Evolutionary conservation across 2,329 filamentous ascomycete species (phyloP).

Genomic region (Fusarium nelsonii): DNA sequence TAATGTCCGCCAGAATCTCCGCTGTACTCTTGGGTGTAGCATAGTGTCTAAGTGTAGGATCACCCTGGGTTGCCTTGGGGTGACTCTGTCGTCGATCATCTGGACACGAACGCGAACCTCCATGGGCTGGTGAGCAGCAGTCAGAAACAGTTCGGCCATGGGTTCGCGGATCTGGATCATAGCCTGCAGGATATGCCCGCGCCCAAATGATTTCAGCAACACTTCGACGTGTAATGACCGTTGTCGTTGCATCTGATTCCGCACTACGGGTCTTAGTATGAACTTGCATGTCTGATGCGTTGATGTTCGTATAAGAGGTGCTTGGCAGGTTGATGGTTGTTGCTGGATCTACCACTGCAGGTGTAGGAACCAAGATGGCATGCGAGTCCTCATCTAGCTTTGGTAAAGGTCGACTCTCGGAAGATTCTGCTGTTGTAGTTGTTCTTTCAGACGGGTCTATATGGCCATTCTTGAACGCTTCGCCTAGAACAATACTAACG

Average conservation of each 20-base stretch:
- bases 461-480: constrained; percentile 20
- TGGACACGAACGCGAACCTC: constrained; percentile 11
- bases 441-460: constrained; percentile 5
- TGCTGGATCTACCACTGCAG: constrained; percentile 48
- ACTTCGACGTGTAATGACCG: constrained; percentile 48
- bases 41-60: constrained; percentile 43
- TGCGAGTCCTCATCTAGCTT: constrained; percentile 40
- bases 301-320: constrained; percentile 49
- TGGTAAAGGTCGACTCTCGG: constrained; percentile 25
- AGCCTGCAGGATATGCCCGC: constrained; percentile 18
- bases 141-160: constrained; percentile 39
- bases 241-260: constrained; percentile 44
- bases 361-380: constrained; percentile 45
- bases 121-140: constrained; percentile 37
- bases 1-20: constrained; percentile 39
- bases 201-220: constrained; percentile 51
- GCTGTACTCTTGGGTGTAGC: constrained; percentile 31
- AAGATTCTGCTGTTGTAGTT: constrained; percentile 12
- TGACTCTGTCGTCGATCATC: constrained; percentile 35
- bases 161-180: constrained; percentile 1
- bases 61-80: constrained; percentile 5
- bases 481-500: constrained; percentile 39
- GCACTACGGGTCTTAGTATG: constrained; percentile 37
- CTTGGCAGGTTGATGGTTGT: constrained; percentile 53
- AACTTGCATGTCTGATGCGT: constrained; percentile 39